Base-by-base conservation (phyloP, 2,329 filamentous ascomycete species). In the Penicillium sclerotiorum region DNA sequence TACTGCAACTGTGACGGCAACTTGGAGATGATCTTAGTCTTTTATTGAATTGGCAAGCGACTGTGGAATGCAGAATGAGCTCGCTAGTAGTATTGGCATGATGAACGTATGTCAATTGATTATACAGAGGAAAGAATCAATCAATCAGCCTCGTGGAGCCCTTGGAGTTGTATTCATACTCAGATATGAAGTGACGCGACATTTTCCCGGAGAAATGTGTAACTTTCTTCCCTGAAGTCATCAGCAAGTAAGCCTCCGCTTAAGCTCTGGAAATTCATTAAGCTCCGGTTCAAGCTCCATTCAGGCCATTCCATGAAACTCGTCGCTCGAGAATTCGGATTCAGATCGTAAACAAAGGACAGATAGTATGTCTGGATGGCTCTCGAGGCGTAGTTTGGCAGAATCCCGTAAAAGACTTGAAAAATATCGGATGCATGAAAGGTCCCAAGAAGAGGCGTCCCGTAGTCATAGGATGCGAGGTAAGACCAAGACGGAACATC, bases 341-440 rank as follows among this genome's bases (percentile, higher is more conserved):
- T 82, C 36, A 86, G 69, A 36, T 84, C 82, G 66, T 89, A 80
- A 6, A 91, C 61, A 63, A 93, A 93, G 43, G 82, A 85, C 60
- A 86, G 77, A 62, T 90, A 92, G 68, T 91, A 92, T 1, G 79
- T 80, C 49, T 85, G 80, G 37, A 85, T 83, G 8, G 81, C 77
- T 5, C 63, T 67, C 22, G 80, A 80, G 2, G 85, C 85, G 49
- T 85, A 81, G 64, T 88, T 84, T 11, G 83, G 79, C 41, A 80
- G 62, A 11, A 87, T 68, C 1, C 86, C 86, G 50, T 81, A 85
- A 55, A 90, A 90, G 0, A 88, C 80, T 64, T 88, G 82, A 3
- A 89, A 58, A 1, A 92, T 59, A 58, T 92, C 89, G 1, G 80
- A 83, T 12, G 71, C 86, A 66, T 94, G 90, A 70, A 90, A 88